These are phyloP conservation scores for Actinomucor elegans DNA, from an alignment of 371 early-diverging fungal species.

Conservation along the genomic window DNA sequence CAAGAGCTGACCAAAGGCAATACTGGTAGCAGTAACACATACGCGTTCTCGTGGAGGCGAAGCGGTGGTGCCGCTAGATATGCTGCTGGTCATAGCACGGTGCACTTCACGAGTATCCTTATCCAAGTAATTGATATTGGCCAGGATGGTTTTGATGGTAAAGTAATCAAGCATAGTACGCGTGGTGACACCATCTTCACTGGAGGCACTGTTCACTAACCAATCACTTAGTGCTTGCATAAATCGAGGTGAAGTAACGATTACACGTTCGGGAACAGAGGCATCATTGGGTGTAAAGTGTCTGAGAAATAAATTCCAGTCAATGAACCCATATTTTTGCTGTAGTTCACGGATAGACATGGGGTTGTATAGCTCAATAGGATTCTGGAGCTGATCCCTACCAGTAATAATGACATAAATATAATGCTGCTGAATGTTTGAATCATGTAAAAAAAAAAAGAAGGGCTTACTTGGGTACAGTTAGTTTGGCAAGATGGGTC, in stretches of 20 bases:
- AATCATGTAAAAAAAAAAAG: too few relatives aligned
- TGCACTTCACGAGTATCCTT: slow-evolving; percentile 13
- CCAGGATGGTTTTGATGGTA: slow-evolving; percentile 7
- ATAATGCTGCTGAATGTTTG: too few relatives aligned
- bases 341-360: slow-evolving; percentile 37
- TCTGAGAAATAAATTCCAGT: slow-evolving; percentile 21
- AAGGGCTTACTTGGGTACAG: slow-evolving; percentile 16
- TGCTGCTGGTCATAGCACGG: slow-evolving; percentile 18
- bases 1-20: slow-evolving; percentile 46
- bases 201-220: slow-evolving; percentile 3
- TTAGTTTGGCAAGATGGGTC: slow-evolving; percentile 39
- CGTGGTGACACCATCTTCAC: background rate
- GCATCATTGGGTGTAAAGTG: slow-evolving; percentile 2
- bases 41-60: slow-evolving; percentile 41
- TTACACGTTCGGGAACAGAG: slow-evolving; percentile 7
- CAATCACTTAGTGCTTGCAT: slow-evolving; percentile 9
- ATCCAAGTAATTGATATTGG: slow-evolving; percentile 14
- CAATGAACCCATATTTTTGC: slow-evolving; percentile 21
- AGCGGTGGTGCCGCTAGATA: slow-evolving; percentile 31
- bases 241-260: slow-evolving; percentile 7
- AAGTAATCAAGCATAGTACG: slow-evolving; percentile 17
- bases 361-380: slow-evolving; percentile 54
- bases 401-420: background rate
- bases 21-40: slow-evolving; percentile 44
- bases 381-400: slow-evolving; percentile 42